Percentiles rank a stretch among this genome's conserved stretches.
Conservation (phyloP, 2,329 filamentous ascomycete genomes). For the Pyrenophora tritici-repentis region DNA sequence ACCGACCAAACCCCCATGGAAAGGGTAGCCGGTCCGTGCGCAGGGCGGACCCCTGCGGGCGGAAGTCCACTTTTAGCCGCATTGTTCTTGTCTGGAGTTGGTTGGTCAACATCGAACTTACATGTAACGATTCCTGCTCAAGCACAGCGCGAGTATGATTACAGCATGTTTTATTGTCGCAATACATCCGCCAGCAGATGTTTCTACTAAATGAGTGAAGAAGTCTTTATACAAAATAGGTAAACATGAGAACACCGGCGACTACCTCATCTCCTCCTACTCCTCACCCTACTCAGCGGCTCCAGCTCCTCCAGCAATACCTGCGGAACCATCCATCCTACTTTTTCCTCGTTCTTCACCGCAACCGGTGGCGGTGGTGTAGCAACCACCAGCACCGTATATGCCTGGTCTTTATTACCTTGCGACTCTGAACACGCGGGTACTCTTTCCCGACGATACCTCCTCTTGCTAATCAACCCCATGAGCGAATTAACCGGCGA, state of each 20-base stretch:
- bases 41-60: slow-evolving; percentile 8
- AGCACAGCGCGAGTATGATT: not conserved
- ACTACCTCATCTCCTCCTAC: slow-evolving; percentile 3
- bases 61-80: slow-evolving; percentile 21
- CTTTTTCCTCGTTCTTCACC: slow-evolving; percentile 3
- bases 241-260: not conserved
- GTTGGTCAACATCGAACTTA: not conserved
- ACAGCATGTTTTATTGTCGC: not conserved
- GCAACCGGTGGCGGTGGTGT: not conserved
- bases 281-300: slow-evolving; percentile 26
- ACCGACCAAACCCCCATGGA: not conserved
- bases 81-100: not conserved
- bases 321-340: slow-evolving; percentile 1
- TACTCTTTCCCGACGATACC: slow-evolving; percentile 3
- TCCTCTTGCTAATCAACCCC: slow-evolving; percentile 1
- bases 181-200: not conserved
- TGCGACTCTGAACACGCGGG: not conserved
- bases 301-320: slow-evolving; percentile 13
- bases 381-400: not conserved
- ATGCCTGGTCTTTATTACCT: not conserved
- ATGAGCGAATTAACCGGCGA: slow-evolving; percentile 5
- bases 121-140: not conserved
- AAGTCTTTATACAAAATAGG: not conserved
- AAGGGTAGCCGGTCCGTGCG: slow-evolving; percentile 8
- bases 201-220: not conserved